Base-by-base conservation (phyloP, 257 asterid genomes). In the Dorcoceras hygrometricum region DNA sequence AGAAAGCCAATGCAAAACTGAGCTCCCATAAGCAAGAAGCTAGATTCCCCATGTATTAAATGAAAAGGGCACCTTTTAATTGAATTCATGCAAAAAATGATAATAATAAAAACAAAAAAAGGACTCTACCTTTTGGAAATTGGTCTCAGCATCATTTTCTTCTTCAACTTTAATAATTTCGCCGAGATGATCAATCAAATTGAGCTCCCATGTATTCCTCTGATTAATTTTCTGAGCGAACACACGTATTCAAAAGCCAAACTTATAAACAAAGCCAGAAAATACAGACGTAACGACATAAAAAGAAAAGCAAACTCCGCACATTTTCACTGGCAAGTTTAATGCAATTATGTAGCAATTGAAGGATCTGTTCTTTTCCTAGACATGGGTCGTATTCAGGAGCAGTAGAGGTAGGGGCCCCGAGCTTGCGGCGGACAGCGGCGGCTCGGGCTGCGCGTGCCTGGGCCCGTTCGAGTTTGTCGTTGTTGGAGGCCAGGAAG, bases 361-460 rank as follows among this genome's bases (percentile, higher is more conserved):
- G 97, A 31, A 90, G 82, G 60, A 94, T 88, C 86, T 94, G 99
- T 2, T 75, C 86, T 78, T 87, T 81, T 28, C 85, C 95, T 9
- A 93, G 92, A 48, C 80, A 80, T 1, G 88, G 70, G 51, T 77
- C 84, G n/a, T 59, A 71, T 6, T 39, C 51, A 6, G 80, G 24
- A 39, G 68, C 53, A 32, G 82, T 46, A 28, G 87, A 63, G 24
- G 74, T 19, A 0, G 67, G 54, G 20, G 73, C 55, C 62, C 79
- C 70, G 6, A 78, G 75, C 79, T 88, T 88, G 72, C 97, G 97
- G 27, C 97, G 90, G 59, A 85, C 63, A 63, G 89, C 87, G 62
- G 98, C 98, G 58, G 96, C 97, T 57, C 96, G 91, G 23, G 98
- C 98, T 2, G 96, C 98, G 31, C 98, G 95, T 57, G 95, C 96